Base-by-base conservation (phyloP, 2,329 filamentous ascomycete species). In the Fusarium chuoi region DNA sequence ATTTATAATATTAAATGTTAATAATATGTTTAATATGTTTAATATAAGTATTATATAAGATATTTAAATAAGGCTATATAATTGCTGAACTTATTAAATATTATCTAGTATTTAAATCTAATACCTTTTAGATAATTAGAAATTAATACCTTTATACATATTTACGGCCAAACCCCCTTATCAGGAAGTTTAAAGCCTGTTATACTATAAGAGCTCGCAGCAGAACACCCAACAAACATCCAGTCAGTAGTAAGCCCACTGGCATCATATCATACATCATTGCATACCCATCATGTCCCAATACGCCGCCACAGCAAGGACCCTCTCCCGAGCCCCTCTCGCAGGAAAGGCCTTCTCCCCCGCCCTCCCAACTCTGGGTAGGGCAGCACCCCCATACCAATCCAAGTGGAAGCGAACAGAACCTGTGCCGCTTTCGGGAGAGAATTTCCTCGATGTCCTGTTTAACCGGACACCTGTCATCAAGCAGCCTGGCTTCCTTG, bases 391-490 rank as follows among this genome's bases (percentile, higher is more conserved):
- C 33, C 42, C 56, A 20, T 59, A 59, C 33, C 24, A 49, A n/a
- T 51, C 56, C 42, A 49, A 30, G 33, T 51, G 56, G 56, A 59
- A 59, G 35, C 42, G 56, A 38, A 39, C 44, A 24, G n/a, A 33
- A 6, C 42, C 56, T 20, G 56, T 59, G 20, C 42, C 56, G 17
- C 42, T 59, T 39, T 59, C 56, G 8, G 56, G 56, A 8, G 35
- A 59, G 13, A 59, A 39, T 26, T 59, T 59, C 42, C 41, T 59
- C 4, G 56, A 59, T 59, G 56, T 59, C 2, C 20, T 59, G 14
- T 59, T 59, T 8, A 59, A 59, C 17, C 33, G 56, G 17, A 59
- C 56, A 11, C 56, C 56, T 1, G 56, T 59, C 3, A 51, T 59
- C 33, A 59, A 59, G 18, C 42, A 59, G 22, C 3, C 42, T 39